phyloP scores from a whole-genome alignment of 1,284 basidiomycete genomes.

The Rhodotorula glutinis region DNA sequence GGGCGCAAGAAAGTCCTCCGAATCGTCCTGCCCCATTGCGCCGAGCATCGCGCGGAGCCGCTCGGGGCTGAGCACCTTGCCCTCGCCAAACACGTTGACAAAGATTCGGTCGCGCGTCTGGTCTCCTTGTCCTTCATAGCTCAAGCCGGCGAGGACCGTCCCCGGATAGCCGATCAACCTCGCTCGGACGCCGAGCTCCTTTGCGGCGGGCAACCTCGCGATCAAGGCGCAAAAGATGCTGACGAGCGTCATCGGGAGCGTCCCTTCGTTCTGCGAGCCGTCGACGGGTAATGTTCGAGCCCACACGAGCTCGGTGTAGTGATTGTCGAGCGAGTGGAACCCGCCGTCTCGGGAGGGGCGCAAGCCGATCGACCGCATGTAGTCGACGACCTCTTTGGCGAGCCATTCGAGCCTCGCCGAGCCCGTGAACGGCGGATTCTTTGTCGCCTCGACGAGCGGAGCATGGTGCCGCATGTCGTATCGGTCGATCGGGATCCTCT shows the following conservation, averaged over 20 bases:
- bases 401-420: slow-evolving; percentile 11
- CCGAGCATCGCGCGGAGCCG: slow-evolving; percentile 12
- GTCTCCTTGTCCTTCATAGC: slow-evolving; percentile 2
- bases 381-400: slow-evolving; percentile 9
- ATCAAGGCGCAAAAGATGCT: slow-evolving; percentile 34
- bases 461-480: slow-evolving; percentile 8
- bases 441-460: background rate
- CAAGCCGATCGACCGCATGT: slow-evolving; percentile 13
- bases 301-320: slow-evolving; percentile 27
- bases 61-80: background rate
- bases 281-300: background rate
- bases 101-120: background rate
- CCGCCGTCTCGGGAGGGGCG: background rate
- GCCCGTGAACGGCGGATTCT: background rate
- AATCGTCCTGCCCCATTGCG: background rate
- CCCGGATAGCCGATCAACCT: slow-evolving; percentile 30
- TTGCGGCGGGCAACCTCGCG: slow-evolving; percentile 14
- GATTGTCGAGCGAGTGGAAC: slow-evolving; percentile 28
- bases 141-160: slow-evolving; percentile 14
- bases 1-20: slow-evolving; percentile 12
- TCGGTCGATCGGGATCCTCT: background rate
- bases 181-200: slow-evolving; percentile 13
- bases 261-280: slow-evolving; percentile 10
- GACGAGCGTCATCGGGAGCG: slow-evolving; percentile 36
- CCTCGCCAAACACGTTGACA: slow-evolving; percentile 22